phyloP scores from a whole-genome alignment of 78 protist genomes.

The Dictyostelium citrinum region DNA sequence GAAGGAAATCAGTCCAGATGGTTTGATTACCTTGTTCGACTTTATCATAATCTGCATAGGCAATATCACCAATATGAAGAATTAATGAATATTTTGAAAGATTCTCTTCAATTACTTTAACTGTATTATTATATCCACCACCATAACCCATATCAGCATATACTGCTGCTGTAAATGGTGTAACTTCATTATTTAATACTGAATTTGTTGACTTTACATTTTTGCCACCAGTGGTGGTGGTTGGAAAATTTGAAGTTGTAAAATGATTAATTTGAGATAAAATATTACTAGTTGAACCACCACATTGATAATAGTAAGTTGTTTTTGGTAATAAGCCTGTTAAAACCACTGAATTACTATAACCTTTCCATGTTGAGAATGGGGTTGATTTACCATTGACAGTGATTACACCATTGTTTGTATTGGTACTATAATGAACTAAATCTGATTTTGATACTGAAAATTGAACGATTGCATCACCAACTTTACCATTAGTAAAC shows the following conservation, averaged over 20 bases:
- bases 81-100: not conserved
- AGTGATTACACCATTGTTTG: not conserved
- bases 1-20: slow-evolving; percentile 39
- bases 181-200: not conserved
- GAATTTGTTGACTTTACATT: not conserved
- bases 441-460: not conserved
- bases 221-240: not conserved
- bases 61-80: slow-evolving; percentile 61
- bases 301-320: slow-evolving; percentile 38
- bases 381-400: not conserved
- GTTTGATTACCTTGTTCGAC: slow-evolving; percentile 66
- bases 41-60: slow-evolving; percentile 53
- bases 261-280: not conserved
- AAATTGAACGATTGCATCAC: slow-evolving; percentile 23
- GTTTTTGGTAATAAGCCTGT: not conserved
- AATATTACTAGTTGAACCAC: not conserved
- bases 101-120: not conserved
- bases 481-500: slow-evolving; percentile 19
- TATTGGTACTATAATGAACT: not conserved
- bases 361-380: slow-evolving; percentile 30
- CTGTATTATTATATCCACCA: slow-evolving; percentile 54
- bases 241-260: slow-evolving; percentile 1
- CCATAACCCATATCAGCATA: slow-evolving; percentile 74
- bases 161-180: slow-evolving; percentile 51
- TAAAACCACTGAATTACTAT: not conserved